phyloP scores from a whole-genome alignment of 1,284 basidiomycete species.

The Leucoagaricus sp. region DNA sequence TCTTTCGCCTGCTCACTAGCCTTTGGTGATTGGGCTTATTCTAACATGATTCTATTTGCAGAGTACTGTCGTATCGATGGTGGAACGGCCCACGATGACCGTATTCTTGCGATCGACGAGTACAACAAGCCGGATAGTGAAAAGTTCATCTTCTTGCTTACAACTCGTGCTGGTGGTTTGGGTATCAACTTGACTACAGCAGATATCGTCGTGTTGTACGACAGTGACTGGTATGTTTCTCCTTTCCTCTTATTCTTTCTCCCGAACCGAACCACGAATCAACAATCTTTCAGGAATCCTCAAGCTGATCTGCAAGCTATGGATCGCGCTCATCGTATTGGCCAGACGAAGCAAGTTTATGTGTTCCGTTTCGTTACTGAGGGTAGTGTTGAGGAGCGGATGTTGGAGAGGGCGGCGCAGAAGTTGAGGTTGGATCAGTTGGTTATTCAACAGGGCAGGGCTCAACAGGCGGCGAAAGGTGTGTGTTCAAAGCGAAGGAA shows the following conservation, averaged over 20 bases:
- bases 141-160: conserved; percentile 96
- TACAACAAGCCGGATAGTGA: conserved; percentile 96
- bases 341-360: conserved; percentile 98
- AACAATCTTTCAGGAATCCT: conserved; percentile 85
- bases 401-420: conserved; percentile 96
- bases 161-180: conserved; percentile 97
- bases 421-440: conserved; percentile 96
- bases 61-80: conserved; percentile 99
- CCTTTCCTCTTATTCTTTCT: background rate
- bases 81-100: conserved; percentile 93
- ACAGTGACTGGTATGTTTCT: conserved; percentile 81
- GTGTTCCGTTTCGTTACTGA: conserved; percentile 99
- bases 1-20: too few relatives aligned
- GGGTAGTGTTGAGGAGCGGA: conserved; percentile 95
- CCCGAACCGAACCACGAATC: background rate
- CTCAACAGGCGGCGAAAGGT: conserved; percentile 69
- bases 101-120: conserved; percentile 94
- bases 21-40: too few relatives aligned
- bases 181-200: conserved; percentile 97
- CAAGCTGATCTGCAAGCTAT: conserved; percentile 99
- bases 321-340: conserved; percentile 98
- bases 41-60: conserved; percentile 33
- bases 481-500: conserved; percentile 14
- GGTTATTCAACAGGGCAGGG: conserved; percentile 95
- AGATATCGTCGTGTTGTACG: conserved; percentile 97